Evolutionary conservation across 495 filamentous ascomycete species (phyloP).

Genomic region (Saxispiralis lemnorum): DNA sequence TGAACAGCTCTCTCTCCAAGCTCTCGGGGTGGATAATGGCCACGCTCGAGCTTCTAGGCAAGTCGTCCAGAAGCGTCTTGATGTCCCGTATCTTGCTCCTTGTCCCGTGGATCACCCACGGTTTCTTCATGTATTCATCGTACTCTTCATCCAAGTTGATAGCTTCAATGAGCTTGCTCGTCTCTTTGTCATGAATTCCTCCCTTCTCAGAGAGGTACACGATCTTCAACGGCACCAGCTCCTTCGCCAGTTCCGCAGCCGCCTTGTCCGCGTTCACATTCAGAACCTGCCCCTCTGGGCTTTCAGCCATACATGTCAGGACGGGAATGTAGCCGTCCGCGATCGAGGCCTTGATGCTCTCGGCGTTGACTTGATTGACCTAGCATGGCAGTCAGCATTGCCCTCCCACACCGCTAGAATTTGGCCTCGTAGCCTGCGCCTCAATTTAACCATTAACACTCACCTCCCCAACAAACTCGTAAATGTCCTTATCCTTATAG

Average conservation of each 20-base stretch:
- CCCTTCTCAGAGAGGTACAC: constrained; percentile 98
- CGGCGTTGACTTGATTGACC: constrained; percentile 81
- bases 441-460: no score
- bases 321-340: constrained; percentile 84
- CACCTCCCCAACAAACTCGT: constrained; percentile 74
- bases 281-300: constrained; percentile 76
- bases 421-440: no score
- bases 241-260: constrained; percentile 76
- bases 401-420: no score
- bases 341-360: constrained; percentile 80
- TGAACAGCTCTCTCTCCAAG: constrained; percentile 92
- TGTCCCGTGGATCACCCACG: constrained; percentile 92
- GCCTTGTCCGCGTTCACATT: constrained; percentile 98
- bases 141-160: constrained; percentile 98
- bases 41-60: constrained; percentile 84
- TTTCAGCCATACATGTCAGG: constrained; percentile 93
- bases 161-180: constrained; percentile 84
- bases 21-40: constrained; percentile 93
- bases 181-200: constrained; percentile 83
- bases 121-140: constrained; percentile 82
- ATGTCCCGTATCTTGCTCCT: constrained; percentile 97
- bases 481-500: constrained; percentile 87
- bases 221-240: constrained; percentile 88
- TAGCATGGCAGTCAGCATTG: background rate
- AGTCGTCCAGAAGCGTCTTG: constrained; percentile 72